phyloP scores from a whole-genome alignment of 202 grass and related monocot species.

The Zoysia matrella region DNA sequence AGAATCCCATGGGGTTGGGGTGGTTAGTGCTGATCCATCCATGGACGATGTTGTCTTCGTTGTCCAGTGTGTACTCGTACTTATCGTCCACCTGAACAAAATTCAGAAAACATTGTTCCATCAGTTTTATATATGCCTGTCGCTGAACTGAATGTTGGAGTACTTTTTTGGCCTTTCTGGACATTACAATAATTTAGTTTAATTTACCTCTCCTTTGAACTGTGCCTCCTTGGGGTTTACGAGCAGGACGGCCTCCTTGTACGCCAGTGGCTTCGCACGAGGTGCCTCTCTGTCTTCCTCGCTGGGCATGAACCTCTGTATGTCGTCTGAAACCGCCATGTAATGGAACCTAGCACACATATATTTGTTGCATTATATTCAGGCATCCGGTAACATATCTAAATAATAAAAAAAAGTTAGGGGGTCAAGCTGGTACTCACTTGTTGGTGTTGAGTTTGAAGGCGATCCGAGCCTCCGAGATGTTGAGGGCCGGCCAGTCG shows the following conservation, averaged over 20 bases:
- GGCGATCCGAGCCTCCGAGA: conserved; percentile 55
- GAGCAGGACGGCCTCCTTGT: conserved; percentile 74
- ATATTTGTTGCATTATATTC: background rate
- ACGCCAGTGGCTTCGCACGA: conserved; percentile 47
- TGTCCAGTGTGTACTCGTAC: conserved; percentile 74
- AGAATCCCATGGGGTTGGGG: conserved; percentile 60
- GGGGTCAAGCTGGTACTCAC: conserved; percentile 22
- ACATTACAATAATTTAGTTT: background rate
- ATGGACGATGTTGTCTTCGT: conserved; percentile 74
- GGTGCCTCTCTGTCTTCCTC: conserved; percentile 40
- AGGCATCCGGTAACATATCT: no score
- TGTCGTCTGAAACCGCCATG: conserved; percentile 73
- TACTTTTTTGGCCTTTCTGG: no score
- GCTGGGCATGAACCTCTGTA: conserved; percentile 70
- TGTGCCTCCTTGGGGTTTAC: conserved; percentile 51
- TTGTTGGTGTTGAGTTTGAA: conserved; percentile 66
- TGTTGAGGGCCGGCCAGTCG: conserved; percentile 46
- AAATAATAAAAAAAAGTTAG: no score
- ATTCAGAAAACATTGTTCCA: background rate
- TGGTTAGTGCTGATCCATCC: conserved; percentile 62
- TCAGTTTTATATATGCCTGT: background rate
- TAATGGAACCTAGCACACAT: conserved; percentile 57
- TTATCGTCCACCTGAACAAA: conserved; percentile 82
- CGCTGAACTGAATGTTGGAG: no score
- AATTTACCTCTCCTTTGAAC: conserved; percentile 69